Base-by-base conservation (phyloP, 2,329 filamentous ascomycete species). In the Lachnellula subtilissima region DNA sequence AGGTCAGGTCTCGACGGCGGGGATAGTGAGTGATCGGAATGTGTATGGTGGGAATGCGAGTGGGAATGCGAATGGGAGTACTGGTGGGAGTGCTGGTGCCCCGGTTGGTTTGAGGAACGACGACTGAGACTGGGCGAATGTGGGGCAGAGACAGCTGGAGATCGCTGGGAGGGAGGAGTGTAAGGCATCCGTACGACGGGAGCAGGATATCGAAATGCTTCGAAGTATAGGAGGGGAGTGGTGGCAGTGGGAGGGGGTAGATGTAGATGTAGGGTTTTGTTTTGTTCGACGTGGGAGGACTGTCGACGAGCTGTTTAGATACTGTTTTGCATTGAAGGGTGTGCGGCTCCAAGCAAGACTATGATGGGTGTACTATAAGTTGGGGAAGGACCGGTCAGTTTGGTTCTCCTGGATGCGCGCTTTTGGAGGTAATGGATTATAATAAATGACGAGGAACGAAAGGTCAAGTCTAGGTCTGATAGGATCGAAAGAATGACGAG, bases 151-250 rank as follows among this genome's bases (percentile, higher is more conserved):
- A 80, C 77, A 64, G 83, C 77, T 68, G 84, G 83, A 59, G 84
- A 86, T 69, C 79, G 76, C 69, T 83, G 82, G 66, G 86, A 83
- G 61, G 89, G 89, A 59, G 89, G 89, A 73, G 89, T 94, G 78
- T 94, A 94, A 84, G 89, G 89, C 89, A 94, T 94, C 77, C 81
- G 74, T 71, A 68, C 71, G 70, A 58, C 59, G 53, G 56, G 56
- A 39, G 53, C 57, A 39, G 19, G 42, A 39, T 39, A 47, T 17
- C 43, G 54, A 45, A 50, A 46, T 53, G 22, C 11, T 52, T 48
- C 42, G 54, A 39, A 19, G 47, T 46, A 42, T 39, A 52, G 25
- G 48, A 42, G 43, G 39, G 39, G 42, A 50, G 51, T 28, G 25
- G 25, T 28, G 25, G 25, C 5, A 28, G 25, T 28, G 25, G 25